A percentile compares a stretch with the other conserved stretches of the same genome.
phyloP scores from a whole-genome alignment of 768 basidiomycete species.

The Tylopilus balloui region DNA sequence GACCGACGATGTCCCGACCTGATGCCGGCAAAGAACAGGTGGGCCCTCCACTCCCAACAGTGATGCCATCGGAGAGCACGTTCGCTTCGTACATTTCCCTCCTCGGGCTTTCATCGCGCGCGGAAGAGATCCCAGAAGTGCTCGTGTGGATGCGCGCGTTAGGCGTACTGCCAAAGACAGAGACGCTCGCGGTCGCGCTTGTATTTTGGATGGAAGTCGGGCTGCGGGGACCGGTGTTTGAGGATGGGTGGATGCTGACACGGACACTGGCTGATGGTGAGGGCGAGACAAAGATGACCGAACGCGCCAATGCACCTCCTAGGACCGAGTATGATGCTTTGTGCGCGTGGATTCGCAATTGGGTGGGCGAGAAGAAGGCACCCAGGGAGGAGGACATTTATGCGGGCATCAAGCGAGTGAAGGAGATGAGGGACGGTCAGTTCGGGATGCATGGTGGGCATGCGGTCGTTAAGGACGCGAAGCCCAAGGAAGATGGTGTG shows the following conservation, averaged over 20 bases:
- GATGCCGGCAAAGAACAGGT: neutral
- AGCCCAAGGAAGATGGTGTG: neutral
- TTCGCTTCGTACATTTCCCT: conserved; percentile 60
- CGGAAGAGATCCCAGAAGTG: conserved; percentile 58
- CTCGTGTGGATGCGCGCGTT: conserved; percentile 74
- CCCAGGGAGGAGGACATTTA: conserved; percentile 41
- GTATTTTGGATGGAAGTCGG: conserved; percentile 72
- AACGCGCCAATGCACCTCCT: neutral
- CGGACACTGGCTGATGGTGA: neutral
- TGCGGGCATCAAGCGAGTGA: conserved; percentile 22
- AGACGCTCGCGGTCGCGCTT: conserved; percentile 57
- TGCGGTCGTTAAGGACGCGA: neutral
- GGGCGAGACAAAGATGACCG: neutral
- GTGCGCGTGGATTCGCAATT: conserved; percentile 49
- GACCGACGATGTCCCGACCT: neutral
- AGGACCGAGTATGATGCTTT: conserved; percentile 22
- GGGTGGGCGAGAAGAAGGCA: conserved; percentile 48
- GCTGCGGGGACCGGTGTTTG: conserved; percentile 55
- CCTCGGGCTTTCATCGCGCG: conserved; percentile 46
- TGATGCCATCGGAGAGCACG: conserved; percentile 47
- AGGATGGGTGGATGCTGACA: conserved; percentile 32
- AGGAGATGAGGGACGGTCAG: conserved; percentile 27
- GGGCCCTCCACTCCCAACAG: conserved; percentile 26
- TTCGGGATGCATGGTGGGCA: conserved; percentile 16
- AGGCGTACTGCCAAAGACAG: conserved; percentile 45